Percentiles rank a stretch among this genome's conserved stretches.
Conservation (phyloP, 305 asterid species). For the Rubia tinctorum region DNA sequence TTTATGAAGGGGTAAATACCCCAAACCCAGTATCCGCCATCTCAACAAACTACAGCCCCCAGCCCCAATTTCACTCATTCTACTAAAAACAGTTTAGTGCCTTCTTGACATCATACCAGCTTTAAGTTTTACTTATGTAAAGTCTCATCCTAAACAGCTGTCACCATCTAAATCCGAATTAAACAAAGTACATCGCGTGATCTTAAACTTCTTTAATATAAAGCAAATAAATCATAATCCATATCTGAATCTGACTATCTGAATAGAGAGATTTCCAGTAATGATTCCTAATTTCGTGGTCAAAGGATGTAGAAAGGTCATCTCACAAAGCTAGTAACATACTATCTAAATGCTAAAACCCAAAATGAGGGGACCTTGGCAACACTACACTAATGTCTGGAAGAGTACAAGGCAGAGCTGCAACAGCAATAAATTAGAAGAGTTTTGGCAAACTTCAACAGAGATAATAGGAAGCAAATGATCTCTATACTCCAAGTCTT, state of each 20-base stretch:
- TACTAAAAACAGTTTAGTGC: neutral
- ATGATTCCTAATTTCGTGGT: neutral
- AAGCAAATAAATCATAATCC: neutral
- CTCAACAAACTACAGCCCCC: slow-evolving; percentile 1
- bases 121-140: neutral
- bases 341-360: neutral
- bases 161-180: neutral
- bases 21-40: neutral
- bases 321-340: neutral
- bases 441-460: neutral
- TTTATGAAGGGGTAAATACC: neutral
- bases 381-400: neutral
- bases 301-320: neutral
- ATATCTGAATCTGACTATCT: neutral
- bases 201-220: neutral
- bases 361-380: neutral
- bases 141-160: neutral
- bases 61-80: neutral
- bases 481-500: neutral
- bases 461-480: neutral
- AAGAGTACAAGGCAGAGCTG: neutral
- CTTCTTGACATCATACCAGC: neutral
- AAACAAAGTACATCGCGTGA: neutral
- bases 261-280: neutral
- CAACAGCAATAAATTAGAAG: neutral